phyloP scores from a whole-genome alignment of 768 basidiomycete species.

The Podaxis pistillaris region DNA sequence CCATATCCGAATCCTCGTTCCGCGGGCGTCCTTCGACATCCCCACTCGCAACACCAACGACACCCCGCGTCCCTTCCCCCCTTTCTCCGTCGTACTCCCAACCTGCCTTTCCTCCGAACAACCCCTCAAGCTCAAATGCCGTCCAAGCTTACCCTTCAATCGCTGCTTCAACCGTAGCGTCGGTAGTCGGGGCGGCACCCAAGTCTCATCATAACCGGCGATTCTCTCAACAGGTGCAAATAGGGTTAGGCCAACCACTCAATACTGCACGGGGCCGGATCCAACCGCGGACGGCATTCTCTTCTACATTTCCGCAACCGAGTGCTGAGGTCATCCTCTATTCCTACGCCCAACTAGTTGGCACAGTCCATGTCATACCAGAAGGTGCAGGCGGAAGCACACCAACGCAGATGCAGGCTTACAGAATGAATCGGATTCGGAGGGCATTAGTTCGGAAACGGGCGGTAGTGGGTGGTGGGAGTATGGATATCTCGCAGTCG shows the following conservation, averaged over 20 bases:
- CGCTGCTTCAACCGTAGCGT: slow-evolving; percentile 12
- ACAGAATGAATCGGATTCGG: slow-evolving; percentile 46
- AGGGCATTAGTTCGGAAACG: slow-evolving; percentile 39
- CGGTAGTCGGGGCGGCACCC: neutral
- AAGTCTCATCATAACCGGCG: slow-evolving; percentile 13
- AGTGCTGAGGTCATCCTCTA: slow-evolving; percentile 76
- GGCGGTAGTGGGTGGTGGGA: slow-evolving; percentile 63
- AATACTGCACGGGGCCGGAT: slow-evolving; percentile 20
- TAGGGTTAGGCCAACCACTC: slow-evolving; percentile 48
- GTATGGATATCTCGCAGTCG: slow-evolving; percentile 73
- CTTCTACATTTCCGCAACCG: slow-evolving; percentile 43
- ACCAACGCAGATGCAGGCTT: slow-evolving; percentile 44
- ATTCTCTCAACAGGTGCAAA: slow-evolving; percentile 26
- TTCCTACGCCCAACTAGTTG: slow-evolving; percentile 79
- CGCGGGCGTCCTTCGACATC: slow-evolving; percentile 35
- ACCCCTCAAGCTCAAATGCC: slow-evolving; percentile 28
- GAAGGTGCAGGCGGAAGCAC: slow-evolving; percentile 26
- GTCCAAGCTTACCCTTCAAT: slow-evolving; percentile 28
- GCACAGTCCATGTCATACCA: slow-evolving; percentile 61
- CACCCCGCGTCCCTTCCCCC: slow-evolving; percentile 27
- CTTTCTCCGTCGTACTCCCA: slow-evolving; percentile 24
- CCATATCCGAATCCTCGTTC: slow-evolving; percentile 19
- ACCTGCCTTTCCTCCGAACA: slow-evolving; percentile 27
- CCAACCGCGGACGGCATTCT: slow-evolving; percentile 39
- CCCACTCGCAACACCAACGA: slow-evolving; percentile 37